A percentile compares a stretch with the other conserved stretches of the same genome.
Conservation (phyloP, 176 grass and related monocot species). For the Pharus latifolius region DNA sequence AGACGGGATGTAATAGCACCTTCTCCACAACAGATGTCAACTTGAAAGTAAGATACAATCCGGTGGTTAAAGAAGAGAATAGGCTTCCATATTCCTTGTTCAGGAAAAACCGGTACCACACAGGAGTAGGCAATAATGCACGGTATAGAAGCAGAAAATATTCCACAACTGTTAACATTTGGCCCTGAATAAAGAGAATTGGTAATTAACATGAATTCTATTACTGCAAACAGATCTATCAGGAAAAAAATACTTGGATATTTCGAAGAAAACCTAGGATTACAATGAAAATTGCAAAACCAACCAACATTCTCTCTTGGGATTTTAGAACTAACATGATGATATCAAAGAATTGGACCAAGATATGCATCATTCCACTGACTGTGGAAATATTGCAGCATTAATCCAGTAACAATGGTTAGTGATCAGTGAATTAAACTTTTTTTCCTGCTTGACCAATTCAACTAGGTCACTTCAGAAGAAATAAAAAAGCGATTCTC, state of each 20-base stretch:
- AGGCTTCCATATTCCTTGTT: slow-evolving; percentile 99
- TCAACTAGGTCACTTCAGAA: too few relatives aligned
- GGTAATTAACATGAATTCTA: background rate
- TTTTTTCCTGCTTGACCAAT: too few relatives aligned
- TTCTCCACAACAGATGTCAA: slow-evolving; percentile 98
- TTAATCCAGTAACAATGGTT: too few relatives aligned
- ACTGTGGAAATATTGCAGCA: too few relatives aligned
- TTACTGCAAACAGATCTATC: background rate
- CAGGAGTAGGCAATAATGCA: slow-evolving; percentile 78
- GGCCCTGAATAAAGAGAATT: slow-evolving; percentile 43
- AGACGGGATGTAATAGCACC: slow-evolving; percentile 26
- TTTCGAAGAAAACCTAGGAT: background rate
- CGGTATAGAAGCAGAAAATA: slow-evolving; percentile 95
- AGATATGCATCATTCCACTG: too few relatives aligned
- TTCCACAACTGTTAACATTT: slow-evolving; percentile 94
- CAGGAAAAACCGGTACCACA: slow-evolving; percentile 98
- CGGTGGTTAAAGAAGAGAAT: slow-evolving; percentile 94
- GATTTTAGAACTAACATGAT: background rate
- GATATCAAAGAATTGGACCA: too few relatives aligned
- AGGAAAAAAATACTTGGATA: slow-evolving; percentile 5
- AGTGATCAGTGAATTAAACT: too few relatives aligned
- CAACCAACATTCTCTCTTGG: background rate
- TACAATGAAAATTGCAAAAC: background rate
- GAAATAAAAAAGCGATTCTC: too few relatives aligned
- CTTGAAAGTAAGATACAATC: slow-evolving; percentile 99